These are phyloP conservation scores for Triticum urartu DNA, from an alignment of 176 grass and related monocot genomes.

Conservation along the genomic window DNA sequence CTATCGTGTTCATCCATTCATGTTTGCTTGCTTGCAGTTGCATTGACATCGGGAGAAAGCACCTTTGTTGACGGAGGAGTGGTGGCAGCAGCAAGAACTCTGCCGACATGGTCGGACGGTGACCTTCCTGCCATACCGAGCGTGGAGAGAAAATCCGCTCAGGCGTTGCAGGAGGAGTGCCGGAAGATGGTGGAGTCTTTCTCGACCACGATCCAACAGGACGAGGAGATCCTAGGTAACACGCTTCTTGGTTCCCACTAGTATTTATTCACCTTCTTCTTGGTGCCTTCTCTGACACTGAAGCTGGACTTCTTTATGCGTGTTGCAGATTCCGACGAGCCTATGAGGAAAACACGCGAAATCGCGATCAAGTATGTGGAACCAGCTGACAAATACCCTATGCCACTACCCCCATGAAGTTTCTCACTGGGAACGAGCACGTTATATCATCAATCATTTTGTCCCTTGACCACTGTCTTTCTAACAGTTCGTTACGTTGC, in stretches of 20 bases:
- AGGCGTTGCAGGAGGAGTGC: slow-evolving; percentile 80
- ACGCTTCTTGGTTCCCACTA: not conserved
- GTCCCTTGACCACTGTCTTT: too few relatives aligned
- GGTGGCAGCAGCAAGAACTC: slow-evolving; percentile 77
- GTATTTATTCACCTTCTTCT: not conserved
- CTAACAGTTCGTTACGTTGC: too few relatives aligned
- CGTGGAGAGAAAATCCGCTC: slow-evolving; percentile 68
- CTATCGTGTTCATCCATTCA: not conserved
- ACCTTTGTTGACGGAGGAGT: slow-evolving; percentile 83
- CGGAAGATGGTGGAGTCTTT: slow-evolving; percentile 63
- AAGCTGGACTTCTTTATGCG: not conserved
- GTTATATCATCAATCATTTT: too few relatives aligned
- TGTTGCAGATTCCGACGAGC: slow-evolving; percentile 62
- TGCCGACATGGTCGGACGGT: slow-evolving; percentile 89
- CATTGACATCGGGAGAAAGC: slow-evolving; percentile 55
- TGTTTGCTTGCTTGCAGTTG: slow-evolving; percentile 38
- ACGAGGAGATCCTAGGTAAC: slow-evolving; percentile 73
- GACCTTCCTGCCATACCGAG: slow-evolving; percentile 80
- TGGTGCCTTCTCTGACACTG: not conserved
- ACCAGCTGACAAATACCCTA: not conserved
- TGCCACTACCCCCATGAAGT: not conserved
- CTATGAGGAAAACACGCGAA: slow-evolving; percentile 70
- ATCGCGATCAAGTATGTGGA: slow-evolving; percentile 66
- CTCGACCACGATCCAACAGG: slow-evolving; percentile 66
- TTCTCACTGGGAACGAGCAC: not conserved